phyloP scores from a whole-genome alignment of 164 flowering plant genomes.

The Tetracentron sinense region DNA sequence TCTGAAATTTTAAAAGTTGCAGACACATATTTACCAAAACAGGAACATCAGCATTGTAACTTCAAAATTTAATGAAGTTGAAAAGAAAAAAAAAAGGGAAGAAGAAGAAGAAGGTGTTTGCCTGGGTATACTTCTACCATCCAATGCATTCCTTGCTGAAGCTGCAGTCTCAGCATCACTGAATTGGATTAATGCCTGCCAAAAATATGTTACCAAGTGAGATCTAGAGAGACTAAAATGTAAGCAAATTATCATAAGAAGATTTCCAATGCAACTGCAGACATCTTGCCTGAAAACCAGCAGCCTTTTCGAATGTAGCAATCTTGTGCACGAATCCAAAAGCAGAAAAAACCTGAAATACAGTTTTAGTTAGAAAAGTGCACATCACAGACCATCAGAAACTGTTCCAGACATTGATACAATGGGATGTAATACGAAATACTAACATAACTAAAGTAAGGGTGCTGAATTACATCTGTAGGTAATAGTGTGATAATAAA shows the following conservation, averaged over 20 bases:
- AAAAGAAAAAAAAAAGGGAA: neutral
- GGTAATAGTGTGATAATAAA: conserved; percentile 37
- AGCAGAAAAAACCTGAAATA: conserved; percentile 82
- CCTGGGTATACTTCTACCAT: conserved; percentile 93
- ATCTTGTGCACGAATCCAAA: conserved; percentile 95
- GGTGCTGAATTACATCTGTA: conserved; percentile 37
- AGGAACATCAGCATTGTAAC: neutral
- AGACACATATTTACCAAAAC: neutral
- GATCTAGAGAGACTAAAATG: neutral
- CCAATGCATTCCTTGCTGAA: conserved; percentile 74
- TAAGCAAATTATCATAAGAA: neutral
- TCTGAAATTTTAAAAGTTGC: conserved; percentile 30
- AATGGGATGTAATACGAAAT: conserved; percentile 6
- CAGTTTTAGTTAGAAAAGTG: conserved; percentile 10
- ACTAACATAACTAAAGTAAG: conserved; percentile 28
- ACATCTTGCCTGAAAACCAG: conserved; percentile 78
- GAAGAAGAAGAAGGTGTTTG: conserved; percentile 21
- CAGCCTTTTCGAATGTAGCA: conserved; percentile 93
- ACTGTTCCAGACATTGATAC: neutral
- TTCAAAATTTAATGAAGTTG: neutral
- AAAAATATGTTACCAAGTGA: conserved; percentile 2
- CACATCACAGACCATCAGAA: neutral
- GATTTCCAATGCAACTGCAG: neutral
- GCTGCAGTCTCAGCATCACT: conserved; percentile 73
- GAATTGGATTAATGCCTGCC: conserved; percentile 83